Conservation (phyloP, 495 filamentous ascomycete genomes). For the Podospora sp. region DNA sequence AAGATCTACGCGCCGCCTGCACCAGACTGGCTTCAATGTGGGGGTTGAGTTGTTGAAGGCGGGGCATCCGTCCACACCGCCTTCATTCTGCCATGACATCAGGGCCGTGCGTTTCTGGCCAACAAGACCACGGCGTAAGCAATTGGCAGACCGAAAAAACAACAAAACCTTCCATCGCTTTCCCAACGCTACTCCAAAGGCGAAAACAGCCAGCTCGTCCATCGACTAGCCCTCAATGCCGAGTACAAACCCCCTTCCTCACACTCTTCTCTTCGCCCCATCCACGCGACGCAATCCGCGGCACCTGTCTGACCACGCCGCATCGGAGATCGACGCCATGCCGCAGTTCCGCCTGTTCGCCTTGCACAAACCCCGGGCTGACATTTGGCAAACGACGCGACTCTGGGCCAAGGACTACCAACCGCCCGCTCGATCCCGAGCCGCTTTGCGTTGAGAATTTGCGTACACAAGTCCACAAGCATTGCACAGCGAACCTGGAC, state of each 20-base stretch:
- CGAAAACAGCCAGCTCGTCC: constrained; percentile 12
- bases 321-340: constrained; percentile 14
- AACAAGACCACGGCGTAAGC: constrained; percentile 15
- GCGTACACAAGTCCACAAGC: no score
- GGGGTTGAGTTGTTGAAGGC: no score
- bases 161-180: constrained; percentile 13
- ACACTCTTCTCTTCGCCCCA: constrained; percentile 7
- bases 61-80: no score
- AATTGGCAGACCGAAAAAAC: constrained; percentile 16
- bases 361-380: constrained; percentile 4
- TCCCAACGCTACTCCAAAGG: constrained; percentile 14
- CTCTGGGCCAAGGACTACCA: constrained; percentile 6
- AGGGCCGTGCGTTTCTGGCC: no score
- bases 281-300: constrained; percentile 15
- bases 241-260: constrained; percentile 11
- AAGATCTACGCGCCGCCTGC: no score
- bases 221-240: constrained; percentile 10
- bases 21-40: no score
- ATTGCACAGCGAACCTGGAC: no score
- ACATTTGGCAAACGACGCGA: constrained; percentile 9
- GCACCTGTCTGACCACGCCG: constrained; percentile 15
- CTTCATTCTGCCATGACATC: no score
- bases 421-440: neutral
- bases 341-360: constrained; percentile 10
- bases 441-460: constrained; percentile 5